Base-by-base conservation (phyloP, 73 alveolate species). In the Paramecium sonneborni region DNA sequence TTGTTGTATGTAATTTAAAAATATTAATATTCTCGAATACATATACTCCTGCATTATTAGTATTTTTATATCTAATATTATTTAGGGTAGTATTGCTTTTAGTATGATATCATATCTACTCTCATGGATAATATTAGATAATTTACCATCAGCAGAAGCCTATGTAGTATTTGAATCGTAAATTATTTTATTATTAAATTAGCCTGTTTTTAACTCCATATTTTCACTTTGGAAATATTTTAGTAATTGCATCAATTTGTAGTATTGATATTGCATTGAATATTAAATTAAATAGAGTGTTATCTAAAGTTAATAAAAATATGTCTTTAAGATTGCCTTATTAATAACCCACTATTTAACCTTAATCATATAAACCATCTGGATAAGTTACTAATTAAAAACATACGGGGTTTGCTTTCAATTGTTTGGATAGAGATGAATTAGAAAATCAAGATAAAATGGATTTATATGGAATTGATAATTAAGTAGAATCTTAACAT, bases 1-100 rank as follows among this genome's bases (percentile, higher is more conserved):
- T 96, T 23, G 92, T 97, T 11, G 84, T 97, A 57, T 97, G 95
- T 67, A 98, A 98, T 93, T 41, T 98, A 84, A 96, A 97, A 68
- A 95, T 98, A n/a, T 38, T 98, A 52, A 57, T 92, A 15, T 96
- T 95, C 58, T 92, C 99, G 12, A 92, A 85, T 85, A 93, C 94
- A 26, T 98, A 96, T 62, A 62, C 94, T 70, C 74, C 76, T 20
- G 94, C 91, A 20, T 70, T 82, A 15, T 26, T 88, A 14, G 84
- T 88, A 82, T 20, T n/a, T 72, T 34, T 28, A 32, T 1, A 34
- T 72, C 12, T 15, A 4, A 10, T 26, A 30, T 34, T 72, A 15
- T 5, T 72, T 72, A 72, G 86, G 57, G 55, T 32, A 35, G 68
- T 24, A 68, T 88, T 15, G 62, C 85, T 24, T 38, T 62, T 23